These are phyloP conservation scores for Penicillium sp. DNA, from an alignment of 2,329 filamentous ascomycete species.

Conservation along the genomic window DNA sequence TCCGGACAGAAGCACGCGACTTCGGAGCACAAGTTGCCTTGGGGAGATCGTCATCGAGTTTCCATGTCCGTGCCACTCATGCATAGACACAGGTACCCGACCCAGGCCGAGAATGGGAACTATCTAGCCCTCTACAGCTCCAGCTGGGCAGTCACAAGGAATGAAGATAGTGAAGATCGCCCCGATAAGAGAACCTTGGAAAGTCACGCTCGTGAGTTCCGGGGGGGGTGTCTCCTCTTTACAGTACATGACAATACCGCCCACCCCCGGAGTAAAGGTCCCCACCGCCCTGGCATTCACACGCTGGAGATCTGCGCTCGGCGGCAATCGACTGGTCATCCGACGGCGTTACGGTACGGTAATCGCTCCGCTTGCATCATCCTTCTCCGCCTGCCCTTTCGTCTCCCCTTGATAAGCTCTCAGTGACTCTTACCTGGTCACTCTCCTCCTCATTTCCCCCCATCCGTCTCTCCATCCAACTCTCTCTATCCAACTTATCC, in stretches of 20 bases:
- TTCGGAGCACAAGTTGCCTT: constrained; percentile 21
- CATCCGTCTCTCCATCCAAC: constrained; percentile 16
- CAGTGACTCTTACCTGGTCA: constrained; percentile 22
- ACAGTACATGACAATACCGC: constrained; percentile 17
- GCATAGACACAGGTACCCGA: constrained; percentile 18
- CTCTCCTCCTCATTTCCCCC: constrained; percentile 28
- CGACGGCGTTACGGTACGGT: constrained; percentile 26
- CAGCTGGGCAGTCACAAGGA: background rate
- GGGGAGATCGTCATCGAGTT: constrained; percentile 6
- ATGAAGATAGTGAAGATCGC: background rate
- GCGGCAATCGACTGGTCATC: constrained; percentile 20
- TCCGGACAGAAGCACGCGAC: constrained; percentile 23
- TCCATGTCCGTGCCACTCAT: constrained; percentile 1
- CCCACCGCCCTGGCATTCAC: constrained; percentile 9
- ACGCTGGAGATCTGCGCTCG: constrained; percentile 21
- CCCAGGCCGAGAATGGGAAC: background rate
- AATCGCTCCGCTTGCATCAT: constrained; percentile 35
- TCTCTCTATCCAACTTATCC: constrained; percentile 25
- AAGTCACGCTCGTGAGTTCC: constrained; percentile 1
- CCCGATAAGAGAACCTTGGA: background rate
- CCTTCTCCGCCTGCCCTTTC: constrained; percentile 27
- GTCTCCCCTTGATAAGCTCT: constrained; percentile 27
- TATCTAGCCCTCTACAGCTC: background rate
- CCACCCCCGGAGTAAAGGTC: constrained; percentile 17
- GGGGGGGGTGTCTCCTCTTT: background rate